Base-by-base conservation (phyloP, 768 basidiomycete species). In the Kwoniella dendrophila region DNA sequence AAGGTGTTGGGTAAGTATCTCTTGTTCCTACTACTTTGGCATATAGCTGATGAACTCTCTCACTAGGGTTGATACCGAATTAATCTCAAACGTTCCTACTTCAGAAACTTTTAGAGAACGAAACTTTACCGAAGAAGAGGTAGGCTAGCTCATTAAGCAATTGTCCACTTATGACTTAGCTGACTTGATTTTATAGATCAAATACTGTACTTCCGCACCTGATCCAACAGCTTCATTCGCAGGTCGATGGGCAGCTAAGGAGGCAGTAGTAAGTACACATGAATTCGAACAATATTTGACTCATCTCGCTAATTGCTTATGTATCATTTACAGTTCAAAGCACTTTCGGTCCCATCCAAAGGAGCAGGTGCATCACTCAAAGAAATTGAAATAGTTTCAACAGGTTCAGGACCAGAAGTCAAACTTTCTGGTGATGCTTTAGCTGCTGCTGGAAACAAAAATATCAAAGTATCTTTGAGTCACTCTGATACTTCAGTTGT, bases 231-330 rank as follows among this genome's bases (percentile, higher is more conserved):
- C 96, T 7, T 97, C 95, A 1, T 93, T 96, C 75, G 95, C 96
- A 22, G 94, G 90, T 34, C 89, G 94, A 58, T 99, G 96, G 95
- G 90, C 86, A 29, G 95, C 92, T 53, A 99, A 98, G 81, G 96
- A 98, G 79, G 95, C 94, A 2, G 72, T 78, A 27, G 70, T 73
- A 44, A 64, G 69, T 63, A n/a, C 12, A 16, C 4, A 18, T 41
- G n/a, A 6, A 27, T 32, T 29, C 27, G 14, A 20, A 7, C 26
- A 18, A 32, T 45, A 22, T 12, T 29, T 4, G 22, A 33, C 20
- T 27, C 34, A 20, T 58, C 10, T 32, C 26, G 10, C 3, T 12
- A 12, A 18, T 14, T 57, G n/a, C 14, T 34, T 10, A 20, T 36
- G 3, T 33, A 20, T 2, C 27, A 20, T 32, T 7, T 52, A 16